These are phyloP conservation scores for Inga laurina DNA, from an alignment of 306 rosid genomes.

Conservation along the genomic window DNA sequence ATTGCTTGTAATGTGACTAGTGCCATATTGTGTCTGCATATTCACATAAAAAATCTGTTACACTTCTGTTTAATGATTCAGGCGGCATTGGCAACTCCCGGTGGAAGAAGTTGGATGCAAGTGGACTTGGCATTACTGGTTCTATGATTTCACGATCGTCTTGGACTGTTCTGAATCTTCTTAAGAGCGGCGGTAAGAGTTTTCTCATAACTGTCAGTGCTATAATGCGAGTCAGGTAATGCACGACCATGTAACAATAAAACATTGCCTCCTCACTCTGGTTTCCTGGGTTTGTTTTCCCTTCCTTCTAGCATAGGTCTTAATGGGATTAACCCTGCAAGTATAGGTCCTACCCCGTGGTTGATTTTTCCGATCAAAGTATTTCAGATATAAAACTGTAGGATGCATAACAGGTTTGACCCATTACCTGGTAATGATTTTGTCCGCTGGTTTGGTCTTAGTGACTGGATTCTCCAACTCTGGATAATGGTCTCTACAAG, in stretches of 20 bases:
- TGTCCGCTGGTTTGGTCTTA: conserved; percentile 16
- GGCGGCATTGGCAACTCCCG: conserved; percentile 24
- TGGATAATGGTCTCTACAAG: background rate
- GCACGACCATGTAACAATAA: too few species aligned
- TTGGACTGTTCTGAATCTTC: conserved; percentile 35
- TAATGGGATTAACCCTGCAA: background rate
- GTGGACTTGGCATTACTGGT: conserved; percentile 37
- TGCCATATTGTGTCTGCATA: background rate
- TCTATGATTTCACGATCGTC: conserved; percentile 40
- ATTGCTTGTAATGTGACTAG: background rate
- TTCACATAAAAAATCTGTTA: conserved; percentile 1
- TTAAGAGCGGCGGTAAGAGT: conserved; percentile 33
- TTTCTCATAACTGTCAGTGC: background rate
- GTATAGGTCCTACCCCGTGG: background rate
- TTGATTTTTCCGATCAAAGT: background rate
- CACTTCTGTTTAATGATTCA: conserved; percentile 29
- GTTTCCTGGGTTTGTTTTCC: background rate
- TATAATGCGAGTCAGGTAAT: background rate
- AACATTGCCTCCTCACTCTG: too few species aligned
- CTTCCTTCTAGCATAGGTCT: background rate
- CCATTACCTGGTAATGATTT: background rate
- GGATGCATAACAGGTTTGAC: background rate
- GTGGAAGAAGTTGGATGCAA: conserved; percentile 16
- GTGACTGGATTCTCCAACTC: conserved; percentile 4
- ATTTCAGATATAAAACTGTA: background rate